Conservation (phyloP, 169 alveolate species). For the Eimeria acervulina region DNA sequence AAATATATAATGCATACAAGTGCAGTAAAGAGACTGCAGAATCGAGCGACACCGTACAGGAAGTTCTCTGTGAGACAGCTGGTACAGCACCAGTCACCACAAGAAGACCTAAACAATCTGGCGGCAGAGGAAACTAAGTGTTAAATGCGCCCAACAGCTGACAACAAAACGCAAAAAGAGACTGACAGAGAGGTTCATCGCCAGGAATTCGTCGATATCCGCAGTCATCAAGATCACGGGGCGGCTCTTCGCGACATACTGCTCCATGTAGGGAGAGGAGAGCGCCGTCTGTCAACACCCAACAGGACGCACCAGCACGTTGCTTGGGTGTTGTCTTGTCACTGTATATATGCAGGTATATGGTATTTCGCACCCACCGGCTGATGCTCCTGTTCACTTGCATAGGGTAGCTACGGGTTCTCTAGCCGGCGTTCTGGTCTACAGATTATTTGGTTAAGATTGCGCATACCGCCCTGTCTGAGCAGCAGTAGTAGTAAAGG, state of each 20-base stretch:
- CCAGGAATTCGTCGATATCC: constrained; percentile 94
- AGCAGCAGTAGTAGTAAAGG: constrained; percentile 92
- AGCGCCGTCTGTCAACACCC: constrained; percentile 89
- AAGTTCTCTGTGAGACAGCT: neutral
- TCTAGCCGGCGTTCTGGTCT: neutral
- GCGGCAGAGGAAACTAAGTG: neutral
- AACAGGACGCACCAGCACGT: neutral
- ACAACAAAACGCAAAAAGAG: neutral
- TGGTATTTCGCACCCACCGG: neutral
- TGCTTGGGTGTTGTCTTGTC: neutral
- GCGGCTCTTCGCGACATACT: constrained; percentile 85
- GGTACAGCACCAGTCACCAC: neutral
- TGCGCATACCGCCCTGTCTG: constrained; percentile 83
- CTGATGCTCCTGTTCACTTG: neutral
- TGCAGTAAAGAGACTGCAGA: neutral
- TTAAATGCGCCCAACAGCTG: neutral
- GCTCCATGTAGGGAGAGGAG: constrained; percentile 95
- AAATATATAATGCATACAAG: neutral
- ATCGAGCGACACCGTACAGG: neutral
- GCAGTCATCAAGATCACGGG: constrained; percentile 93
- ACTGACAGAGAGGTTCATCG: constrained; percentile 89
- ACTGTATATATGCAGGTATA: neutral
- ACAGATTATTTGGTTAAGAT: neutral
- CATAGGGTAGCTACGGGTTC: neutral
- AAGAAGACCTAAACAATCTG: neutral